A percentile compares a stretch with the other conserved stretches of the same genome.
Evolutionary conservation across 2,329 filamentous ascomycete species (phyloP).

Genomic region (Colletotrichum cordylinicola): DNA sequence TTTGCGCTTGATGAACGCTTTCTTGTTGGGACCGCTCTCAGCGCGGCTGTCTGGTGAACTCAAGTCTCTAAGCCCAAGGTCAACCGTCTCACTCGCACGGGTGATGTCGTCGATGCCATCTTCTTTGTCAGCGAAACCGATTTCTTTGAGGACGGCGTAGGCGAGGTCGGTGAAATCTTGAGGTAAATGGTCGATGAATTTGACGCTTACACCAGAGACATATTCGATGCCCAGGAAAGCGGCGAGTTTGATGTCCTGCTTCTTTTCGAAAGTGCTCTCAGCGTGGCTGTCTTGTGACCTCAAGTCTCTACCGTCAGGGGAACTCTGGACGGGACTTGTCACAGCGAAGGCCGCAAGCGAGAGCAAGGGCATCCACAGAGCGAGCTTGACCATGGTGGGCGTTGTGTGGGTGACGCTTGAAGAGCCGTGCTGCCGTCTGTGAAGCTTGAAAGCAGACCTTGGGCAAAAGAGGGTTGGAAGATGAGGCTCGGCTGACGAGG

Average conservation of each 20-base stretch:
- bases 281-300: not conserved
- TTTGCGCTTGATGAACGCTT: not conserved
- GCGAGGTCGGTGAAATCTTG: not conserved
- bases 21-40: not conserved
- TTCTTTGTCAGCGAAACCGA: not conserved
- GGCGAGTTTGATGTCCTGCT: rapidly evolving
- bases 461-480: not conserved
- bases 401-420: not conserved
- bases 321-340: not conserved
- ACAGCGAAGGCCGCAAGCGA: not conserved
- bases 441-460: not conserved
- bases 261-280: not conserved
- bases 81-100: not conserved
- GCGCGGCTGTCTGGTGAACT: rapidly evolving
- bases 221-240: no score
- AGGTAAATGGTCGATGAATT: not conserved
- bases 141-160: not conserved
- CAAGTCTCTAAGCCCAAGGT: not conserved
- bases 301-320: not conserved
- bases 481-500: not conserved
- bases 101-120: not conserved
- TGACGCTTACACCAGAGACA: no score
- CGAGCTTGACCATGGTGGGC: not conserved
- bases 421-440: not conserved
- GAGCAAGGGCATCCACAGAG: not conserved